Percentiles rank a stretch among this genome's conserved stretches.
These are phyloP conservation scores for Penicillium malachiteum DNA, from an alignment of 495 filamentous ascomycete species.

Conservation along the genomic window DNA sequence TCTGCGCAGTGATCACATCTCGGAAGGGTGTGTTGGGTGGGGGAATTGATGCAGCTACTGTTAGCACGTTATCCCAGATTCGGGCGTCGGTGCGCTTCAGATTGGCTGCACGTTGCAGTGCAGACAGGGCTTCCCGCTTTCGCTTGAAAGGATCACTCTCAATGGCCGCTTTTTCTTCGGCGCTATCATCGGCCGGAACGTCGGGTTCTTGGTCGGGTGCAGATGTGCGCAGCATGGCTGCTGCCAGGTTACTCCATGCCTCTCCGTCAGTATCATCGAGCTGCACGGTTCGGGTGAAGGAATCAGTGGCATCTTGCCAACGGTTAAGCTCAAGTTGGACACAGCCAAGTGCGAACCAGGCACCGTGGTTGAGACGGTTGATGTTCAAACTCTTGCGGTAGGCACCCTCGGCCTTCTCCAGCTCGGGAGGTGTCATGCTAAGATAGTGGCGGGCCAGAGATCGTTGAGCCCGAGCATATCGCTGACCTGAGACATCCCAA, in stretches of 20 bases:
- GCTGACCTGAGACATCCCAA: conserved; percentile 78
- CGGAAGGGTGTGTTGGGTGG: conserved; percentile 69
- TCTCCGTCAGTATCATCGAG: conserved; percentile 86
- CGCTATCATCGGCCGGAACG: conserved; percentile 28
- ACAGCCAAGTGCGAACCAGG: conserved; percentile 90
- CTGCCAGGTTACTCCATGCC: conserved; percentile 92
- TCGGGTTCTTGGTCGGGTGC: conserved; percentile 36
- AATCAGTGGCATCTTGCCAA: conserved; percentile 80
- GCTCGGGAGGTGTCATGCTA: conserved; percentile 53
- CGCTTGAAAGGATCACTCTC: conserved; percentile 56
- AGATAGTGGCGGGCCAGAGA: conserved; percentile 79
- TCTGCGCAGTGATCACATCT: conserved; percentile 71
- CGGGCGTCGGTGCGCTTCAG: conserved; percentile 80
- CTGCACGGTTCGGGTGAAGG: conserved; percentile 76
- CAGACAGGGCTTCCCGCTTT: conserved; percentile 70
- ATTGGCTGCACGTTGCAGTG: conserved; percentile 78
- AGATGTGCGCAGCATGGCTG: conserved; percentile 61
- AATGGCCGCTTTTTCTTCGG: conserved; percentile 20
- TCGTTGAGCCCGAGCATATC: conserved; percentile 85
- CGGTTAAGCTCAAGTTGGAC: conserved; percentile 73
- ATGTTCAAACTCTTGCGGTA: conserved; percentile 74
- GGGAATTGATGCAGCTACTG: conserved; percentile 71
- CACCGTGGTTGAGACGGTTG: conserved; percentile 74
- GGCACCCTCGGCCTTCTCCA: conserved; percentile 69
- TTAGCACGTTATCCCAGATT: conserved; percentile 95